These are phyloP conservation scores for Aspergillus versicolor DNA, from an alignment of 2,329 filamentous ascomycete species.

Conservation along the genomic window DNA sequence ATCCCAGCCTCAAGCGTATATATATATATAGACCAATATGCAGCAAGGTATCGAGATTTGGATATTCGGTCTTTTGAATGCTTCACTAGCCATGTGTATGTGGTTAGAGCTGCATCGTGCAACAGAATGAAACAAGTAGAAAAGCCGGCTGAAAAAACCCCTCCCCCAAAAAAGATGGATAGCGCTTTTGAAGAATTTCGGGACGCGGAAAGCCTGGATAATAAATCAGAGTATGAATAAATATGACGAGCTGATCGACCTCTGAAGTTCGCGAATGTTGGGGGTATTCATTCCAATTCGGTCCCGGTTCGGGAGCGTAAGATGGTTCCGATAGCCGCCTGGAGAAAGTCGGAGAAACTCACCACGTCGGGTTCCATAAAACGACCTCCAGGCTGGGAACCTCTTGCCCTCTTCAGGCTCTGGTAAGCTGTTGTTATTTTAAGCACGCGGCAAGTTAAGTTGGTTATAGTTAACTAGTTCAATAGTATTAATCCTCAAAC, in stretches of 20 bases:
- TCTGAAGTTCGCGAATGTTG: not conserved
- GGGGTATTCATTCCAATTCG: not conserved
- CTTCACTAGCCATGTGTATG: conserved; percentile 5
- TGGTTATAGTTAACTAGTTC: too few relatives aligned
- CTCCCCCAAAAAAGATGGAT: not conserved
- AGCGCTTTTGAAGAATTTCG: not conserved
- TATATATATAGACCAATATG: conserved; percentile 2
- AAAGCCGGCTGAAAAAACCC: not conserved
- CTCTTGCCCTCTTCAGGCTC: not conserved
- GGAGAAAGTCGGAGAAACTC: conserved; percentile 3
- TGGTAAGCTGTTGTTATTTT: not conserved
- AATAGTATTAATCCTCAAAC: too few relatives aligned
- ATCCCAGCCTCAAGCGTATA: not conserved
- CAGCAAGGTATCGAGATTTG: not conserved
- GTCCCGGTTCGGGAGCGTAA: not conserved
- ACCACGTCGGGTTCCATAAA: not conserved
- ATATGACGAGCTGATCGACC: not conserved
- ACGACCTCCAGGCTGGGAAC: too few relatives aligned
- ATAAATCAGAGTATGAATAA: not conserved
- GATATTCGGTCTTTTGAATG: not conserved
- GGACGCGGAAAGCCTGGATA: not conserved
- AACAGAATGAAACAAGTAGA: not conserved
- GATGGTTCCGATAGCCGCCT: not conserved
- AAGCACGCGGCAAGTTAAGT: not conserved
- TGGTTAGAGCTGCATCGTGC: conserved; percentile 5